Percentiles rank a stretch among this genome's conserved stretches.
Conservation (phyloP, 495 filamentous ascomycete genomes). For the Trichoderma asperelloides region DNA sequence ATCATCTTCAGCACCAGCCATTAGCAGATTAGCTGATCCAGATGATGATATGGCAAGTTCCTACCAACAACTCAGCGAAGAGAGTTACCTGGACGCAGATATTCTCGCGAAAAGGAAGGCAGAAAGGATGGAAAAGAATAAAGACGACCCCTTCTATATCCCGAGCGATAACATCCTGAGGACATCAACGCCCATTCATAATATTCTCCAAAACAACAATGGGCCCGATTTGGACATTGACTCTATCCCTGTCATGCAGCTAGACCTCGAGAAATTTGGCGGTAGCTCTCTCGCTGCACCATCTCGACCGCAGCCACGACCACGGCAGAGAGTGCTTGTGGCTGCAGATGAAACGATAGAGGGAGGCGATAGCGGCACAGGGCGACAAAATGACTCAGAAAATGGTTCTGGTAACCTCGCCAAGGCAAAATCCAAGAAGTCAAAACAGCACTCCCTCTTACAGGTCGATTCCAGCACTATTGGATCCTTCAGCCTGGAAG, state of each 20-base stretch:
- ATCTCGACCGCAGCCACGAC: constrained; percentile 20
- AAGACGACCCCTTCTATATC: constrained; percentile 96
- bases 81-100: constrained; percentile 53
- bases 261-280: constrained; percentile 54
- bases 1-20: constrained; percentile 39
- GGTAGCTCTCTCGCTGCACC: constrained; percentile 18
- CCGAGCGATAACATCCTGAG: constrained; percentile 38
- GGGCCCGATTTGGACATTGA: constrained; percentile 78
- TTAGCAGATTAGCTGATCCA: constrained; percentile 38
- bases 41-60: constrained; percentile 39
- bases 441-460: constrained; percentile 48
- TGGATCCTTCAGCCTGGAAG: constrained; percentile 52
- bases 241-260: constrained; percentile 87
- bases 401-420: constrained; percentile 27
- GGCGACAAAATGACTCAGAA: constrained; percentile 36
- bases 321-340: constrained; percentile 47
- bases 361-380: constrained; percentile 24
- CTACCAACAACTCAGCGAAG: constrained; percentile 53
- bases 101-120: constrained; percentile 53
- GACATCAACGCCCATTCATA: constrained; percentile 60
- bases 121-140: constrained; percentile 68
- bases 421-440: constrained; percentile 24
- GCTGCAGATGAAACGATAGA: constrained; percentile 51
- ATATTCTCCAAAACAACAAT: constrained; percentile 57
- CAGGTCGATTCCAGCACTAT: constrained; percentile 81